phyloP scores from a whole-genome alignment of 352 stramenopile genomes.

The Globisporangium echinulatum region DNA sequence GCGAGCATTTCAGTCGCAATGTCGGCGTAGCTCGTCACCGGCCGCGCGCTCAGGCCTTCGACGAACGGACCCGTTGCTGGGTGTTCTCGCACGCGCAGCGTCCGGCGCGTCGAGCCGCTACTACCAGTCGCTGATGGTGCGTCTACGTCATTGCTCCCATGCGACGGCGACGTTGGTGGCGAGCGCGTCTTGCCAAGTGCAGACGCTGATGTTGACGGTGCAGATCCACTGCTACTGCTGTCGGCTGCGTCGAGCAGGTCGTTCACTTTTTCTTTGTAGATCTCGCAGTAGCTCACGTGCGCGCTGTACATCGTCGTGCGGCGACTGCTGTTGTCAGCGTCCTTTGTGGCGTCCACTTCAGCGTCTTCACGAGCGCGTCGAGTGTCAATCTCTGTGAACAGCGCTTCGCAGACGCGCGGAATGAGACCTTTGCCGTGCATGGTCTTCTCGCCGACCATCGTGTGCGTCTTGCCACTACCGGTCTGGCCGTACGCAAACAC shows the following conservation, averaged over 20 bases:
- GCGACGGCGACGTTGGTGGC: constrained; percentile 21
- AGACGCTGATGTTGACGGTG: neutral
- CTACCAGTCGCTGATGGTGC: neutral
- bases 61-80: constrained; percentile 82
- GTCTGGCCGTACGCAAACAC: constrained; percentile 81
- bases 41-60: constrained; percentile 58
- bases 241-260: constrained; percentile 50
- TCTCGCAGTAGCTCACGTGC: constrained; percentile 78
- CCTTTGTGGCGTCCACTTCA: constrained; percentile 7
- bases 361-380: constrained; percentile 22
- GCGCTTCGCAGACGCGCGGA: constrained; percentile 68
- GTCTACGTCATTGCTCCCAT: neutral
- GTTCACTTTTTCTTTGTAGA: constrained; percentile 87
- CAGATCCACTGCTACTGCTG: neutral
- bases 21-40: constrained; percentile 75
- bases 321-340: neutral
- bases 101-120: constrained; percentile 9
- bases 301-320: constrained; percentile 38
- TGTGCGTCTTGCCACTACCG: constrained; percentile 78
- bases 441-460: constrained; percentile 74
- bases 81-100: constrained; percentile 75
- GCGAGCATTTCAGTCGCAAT: constrained; percentile 71
- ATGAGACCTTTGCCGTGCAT: constrained; percentile 61
- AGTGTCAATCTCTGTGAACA: constrained; percentile 63
- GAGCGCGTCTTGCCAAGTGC: constrained; percentile 14